Conservation (phyloP, 129 eudicot genomes). For the Lactuca saligna region DNA sequence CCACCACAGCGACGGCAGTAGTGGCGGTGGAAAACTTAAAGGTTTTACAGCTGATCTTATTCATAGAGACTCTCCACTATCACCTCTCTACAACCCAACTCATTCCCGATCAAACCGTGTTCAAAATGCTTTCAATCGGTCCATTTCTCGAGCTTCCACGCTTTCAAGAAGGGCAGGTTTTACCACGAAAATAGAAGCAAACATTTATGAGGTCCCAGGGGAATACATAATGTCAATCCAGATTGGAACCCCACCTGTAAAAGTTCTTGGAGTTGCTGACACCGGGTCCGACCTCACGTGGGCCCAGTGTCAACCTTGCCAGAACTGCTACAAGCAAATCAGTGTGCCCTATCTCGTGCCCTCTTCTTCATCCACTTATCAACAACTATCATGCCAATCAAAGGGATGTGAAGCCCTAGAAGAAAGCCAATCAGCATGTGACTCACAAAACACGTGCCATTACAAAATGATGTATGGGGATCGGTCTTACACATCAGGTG, state of each 20-base stretch:
- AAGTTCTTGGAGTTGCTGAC: slow-evolving; percentile 47
- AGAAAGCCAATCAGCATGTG: not conserved
- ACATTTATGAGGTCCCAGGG: slow-evolving; percentile 22
- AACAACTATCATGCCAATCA: slow-evolving; percentile 36
- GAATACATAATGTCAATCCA: slow-evolving; percentile 59
- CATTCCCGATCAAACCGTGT: slow-evolving; percentile 25
- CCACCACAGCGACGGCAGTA: not conserved
- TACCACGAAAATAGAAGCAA: slow-evolving; percentile 17
- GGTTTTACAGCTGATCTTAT: slow-evolving; percentile 52
- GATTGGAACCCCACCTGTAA: slow-evolving; percentile 60
- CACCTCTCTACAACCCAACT: slow-evolving; percentile 49
- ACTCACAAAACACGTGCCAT: slow-evolving; percentile 20
- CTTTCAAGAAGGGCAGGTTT: not conserved
- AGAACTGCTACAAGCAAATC: slow-evolving; percentile 48
- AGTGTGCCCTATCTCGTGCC: slow-evolving; percentile 57
- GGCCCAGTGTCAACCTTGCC: slow-evolving; percentile 68
- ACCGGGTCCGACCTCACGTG: slow-evolving; percentile 73
- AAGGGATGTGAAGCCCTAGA: slow-evolving; percentile 28
- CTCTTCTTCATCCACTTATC: slow-evolving; percentile 37
- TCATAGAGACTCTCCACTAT: slow-evolving; percentile 55
- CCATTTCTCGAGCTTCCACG: slow-evolving; percentile 31
- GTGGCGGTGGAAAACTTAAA: not conserved
- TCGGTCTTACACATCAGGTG: slow-evolving; percentile 38
- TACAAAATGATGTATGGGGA: slow-evolving; percentile 44
- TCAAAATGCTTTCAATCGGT: slow-evolving; percentile 32